Conservation (phyloP, 164 flowering plant genomes). For the Berberis vulgaris region DNA sequence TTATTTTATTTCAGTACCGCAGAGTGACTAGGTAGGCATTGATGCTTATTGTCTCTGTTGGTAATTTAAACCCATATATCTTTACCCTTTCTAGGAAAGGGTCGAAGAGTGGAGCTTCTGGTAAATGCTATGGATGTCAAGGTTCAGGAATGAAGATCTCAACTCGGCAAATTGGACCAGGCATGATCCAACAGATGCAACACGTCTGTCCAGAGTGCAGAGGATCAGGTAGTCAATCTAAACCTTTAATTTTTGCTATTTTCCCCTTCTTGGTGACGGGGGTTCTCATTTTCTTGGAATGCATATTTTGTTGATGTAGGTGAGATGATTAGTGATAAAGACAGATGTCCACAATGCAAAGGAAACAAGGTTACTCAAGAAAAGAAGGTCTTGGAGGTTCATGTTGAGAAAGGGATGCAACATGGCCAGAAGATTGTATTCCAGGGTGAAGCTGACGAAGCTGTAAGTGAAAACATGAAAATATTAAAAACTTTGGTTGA, state of each 20-base stretch:
- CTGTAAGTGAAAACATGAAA: slow-evolving; percentile 1
- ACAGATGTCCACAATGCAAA: slow-evolving; percentile 48
- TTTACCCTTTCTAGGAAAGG: slow-evolving; percentile 33
- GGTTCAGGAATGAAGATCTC: slow-evolving; percentile 65
- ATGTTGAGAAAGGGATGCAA: slow-evolving; percentile 71
- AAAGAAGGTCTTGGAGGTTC: slow-evolving; percentile 61
- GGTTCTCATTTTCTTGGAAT: too few species aligned
- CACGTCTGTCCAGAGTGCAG: slow-evolving; percentile 56
- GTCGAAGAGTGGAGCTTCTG: slow-evolving; percentile 54
- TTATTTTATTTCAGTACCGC: too few species aligned
- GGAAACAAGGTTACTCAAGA: slow-evolving; percentile 52
- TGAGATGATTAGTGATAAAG: slow-evolving; percentile 48
- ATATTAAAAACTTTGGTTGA: too few species aligned
- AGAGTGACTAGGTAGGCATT: too few species aligned
- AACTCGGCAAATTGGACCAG: slow-evolving; percentile 45
- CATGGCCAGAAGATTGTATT: slow-evolving; percentile 53
- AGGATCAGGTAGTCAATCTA: slow-evolving; percentile 7
- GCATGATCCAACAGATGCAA: slow-evolving; percentile 76
- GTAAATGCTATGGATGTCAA: slow-evolving; percentile 57
- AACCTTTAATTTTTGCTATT: too few species aligned
- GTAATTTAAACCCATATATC: too few species aligned
- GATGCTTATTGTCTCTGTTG: too few species aligned
- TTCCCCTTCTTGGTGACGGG: too few species aligned
- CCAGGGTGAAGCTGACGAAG: slow-evolving; percentile 59
- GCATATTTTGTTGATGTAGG: slow-evolving; percentile 19